Conservation (phyloP, 345 rosid genomes). For the Moricandia arvensis region DNA sequence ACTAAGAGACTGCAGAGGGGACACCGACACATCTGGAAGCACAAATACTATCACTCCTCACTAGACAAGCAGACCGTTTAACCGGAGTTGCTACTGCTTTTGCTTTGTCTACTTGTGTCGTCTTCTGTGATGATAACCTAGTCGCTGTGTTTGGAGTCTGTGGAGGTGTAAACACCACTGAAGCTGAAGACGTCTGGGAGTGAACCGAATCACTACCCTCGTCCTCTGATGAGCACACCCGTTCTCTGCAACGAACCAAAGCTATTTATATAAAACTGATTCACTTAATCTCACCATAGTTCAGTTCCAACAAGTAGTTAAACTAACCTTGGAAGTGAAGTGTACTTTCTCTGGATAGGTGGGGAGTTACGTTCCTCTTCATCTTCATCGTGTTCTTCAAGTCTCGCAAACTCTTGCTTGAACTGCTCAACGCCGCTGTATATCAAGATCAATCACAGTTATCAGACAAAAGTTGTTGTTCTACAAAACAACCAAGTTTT, state of each 20-base stretch:
- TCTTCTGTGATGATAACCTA: conserved; percentile 37
- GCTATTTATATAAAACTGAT: background rate
- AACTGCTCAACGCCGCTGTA: conserved; percentile 79
- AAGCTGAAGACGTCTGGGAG: conserved; percentile 41
- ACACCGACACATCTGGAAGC: conserved; percentile 61
- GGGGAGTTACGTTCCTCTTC: conserved; percentile 50
- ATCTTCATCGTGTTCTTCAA: conserved; percentile 63
- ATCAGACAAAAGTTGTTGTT: no score
- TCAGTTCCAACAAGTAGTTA: conserved; percentile 5
- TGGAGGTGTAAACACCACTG: conserved; percentile 48
- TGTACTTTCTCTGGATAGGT: conserved; percentile 62
- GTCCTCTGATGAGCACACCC: conserved; percentile 53
- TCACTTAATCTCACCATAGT: background rate
- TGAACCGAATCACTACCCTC: conserved; percentile 51
- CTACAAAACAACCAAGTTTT: no score
- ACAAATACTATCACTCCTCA: conserved; percentile 70
- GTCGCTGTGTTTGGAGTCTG: conserved; percentile 29
- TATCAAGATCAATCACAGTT: no score
- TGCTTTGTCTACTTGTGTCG: conserved; percentile 35
- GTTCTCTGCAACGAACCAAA: conserved; percentile 50
- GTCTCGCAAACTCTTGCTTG: conserved; percentile 81
- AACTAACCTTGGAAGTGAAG: conserved; percentile 80
- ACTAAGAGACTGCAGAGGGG: conserved; percentile 37
- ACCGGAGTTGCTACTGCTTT: conserved; percentile 34
- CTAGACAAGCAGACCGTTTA: conserved; percentile 47